These are phyloP conservation scores for Podaxis sp. DNA, from an alignment of 768 basidiomycete species.

Conservation along the genomic window DNA sequence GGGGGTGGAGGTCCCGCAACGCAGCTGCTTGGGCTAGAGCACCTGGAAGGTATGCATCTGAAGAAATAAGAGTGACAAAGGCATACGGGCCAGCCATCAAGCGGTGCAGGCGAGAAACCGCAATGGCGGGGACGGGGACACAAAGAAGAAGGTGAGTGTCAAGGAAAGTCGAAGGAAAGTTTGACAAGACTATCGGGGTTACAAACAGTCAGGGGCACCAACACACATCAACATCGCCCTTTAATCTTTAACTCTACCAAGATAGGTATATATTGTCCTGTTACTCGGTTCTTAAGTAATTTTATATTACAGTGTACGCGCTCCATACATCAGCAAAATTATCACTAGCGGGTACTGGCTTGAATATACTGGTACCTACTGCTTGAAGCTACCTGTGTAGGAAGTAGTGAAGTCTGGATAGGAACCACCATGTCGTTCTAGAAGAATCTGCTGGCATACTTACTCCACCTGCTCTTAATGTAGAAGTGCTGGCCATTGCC, in stretches of 20 bases:
- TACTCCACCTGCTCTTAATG: neutral
- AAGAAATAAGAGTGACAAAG: constrained; percentile 90
- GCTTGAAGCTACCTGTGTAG: neutral
- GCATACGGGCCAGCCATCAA: constrained; percentile 67
- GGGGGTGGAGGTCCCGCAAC: constrained; percentile 72
- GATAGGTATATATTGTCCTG: neutral
- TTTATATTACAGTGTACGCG: neutral
- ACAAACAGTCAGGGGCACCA: constrained; percentile 17
- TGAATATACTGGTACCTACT: neutral
- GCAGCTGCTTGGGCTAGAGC: constrained; percentile 85
- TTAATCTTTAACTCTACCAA: constrained; percentile 14
- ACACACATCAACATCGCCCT: constrained; percentile 26
- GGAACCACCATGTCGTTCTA: neutral
- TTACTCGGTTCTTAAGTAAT: neutral
- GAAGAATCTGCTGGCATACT: neutral
- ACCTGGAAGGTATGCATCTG: constrained; percentile 89
- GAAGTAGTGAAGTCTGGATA: neutral
- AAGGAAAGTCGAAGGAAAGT: constrained; percentile 7
- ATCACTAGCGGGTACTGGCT: neutral
- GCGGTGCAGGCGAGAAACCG: constrained; percentile 22
- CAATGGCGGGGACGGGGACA: constrained; percentile 17
- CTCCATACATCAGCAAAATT: neutral
- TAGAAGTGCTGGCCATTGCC: neutral
- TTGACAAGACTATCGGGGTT: constrained; percentile 14
- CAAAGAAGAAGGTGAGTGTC: constrained; percentile 8